These are phyloP conservation scores for Fusarium marasasianum DNA, from an alignment of 2,329 filamentous ascomycete genomes.

Conservation along the genomic window DNA sequence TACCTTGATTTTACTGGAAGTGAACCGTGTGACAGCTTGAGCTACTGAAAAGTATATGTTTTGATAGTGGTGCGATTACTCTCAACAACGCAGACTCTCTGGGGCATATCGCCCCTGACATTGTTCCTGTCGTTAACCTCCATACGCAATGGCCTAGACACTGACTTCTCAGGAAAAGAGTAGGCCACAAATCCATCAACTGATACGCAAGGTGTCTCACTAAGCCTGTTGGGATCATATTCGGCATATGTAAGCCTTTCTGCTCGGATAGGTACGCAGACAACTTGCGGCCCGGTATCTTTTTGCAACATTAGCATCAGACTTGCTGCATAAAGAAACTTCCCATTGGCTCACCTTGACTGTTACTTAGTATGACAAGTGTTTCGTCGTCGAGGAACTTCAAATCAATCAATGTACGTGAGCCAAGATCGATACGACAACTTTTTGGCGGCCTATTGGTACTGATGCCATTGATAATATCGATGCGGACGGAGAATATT, in stretches of 20 bases:
- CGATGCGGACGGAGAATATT: conserved; percentile 63
- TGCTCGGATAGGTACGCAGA: conserved; percentile 51
- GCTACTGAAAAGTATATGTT: conserved; percentile 54
- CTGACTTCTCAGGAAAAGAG: conserved; percentile 42
- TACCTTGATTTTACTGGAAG: not conserved
- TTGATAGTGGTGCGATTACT: conserved; percentile 58
- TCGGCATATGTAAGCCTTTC: conserved; percentile 49
- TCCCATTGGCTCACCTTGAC: conserved; percentile 45
- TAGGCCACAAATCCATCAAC: conserved; percentile 34
- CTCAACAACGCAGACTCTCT: conserved; percentile 61
- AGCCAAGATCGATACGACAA: conserved; percentile 54
- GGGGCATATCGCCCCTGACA: conserved; percentile 57
- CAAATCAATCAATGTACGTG: conserved; percentile 65
- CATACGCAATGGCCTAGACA: conserved; percentile 57
- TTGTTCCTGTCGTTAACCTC: conserved; percentile 58
- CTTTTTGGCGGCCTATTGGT: conserved; percentile 51
- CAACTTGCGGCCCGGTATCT: conserved; percentile 44
- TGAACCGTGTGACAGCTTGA: not conserved
- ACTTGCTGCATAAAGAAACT: not conserved
- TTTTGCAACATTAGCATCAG: not conserved
- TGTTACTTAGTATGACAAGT: conserved; percentile 67
- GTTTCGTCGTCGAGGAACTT: conserved; percentile 73
- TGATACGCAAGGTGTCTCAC: conserved; percentile 5
- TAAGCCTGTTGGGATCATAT: conserved; percentile 43
- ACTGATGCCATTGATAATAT: conserved; percentile 69